phyloP scores from a whole-genome alignment of 2,329 filamentous ascomycete genomes.

The Peltaster fructicola region DNA sequence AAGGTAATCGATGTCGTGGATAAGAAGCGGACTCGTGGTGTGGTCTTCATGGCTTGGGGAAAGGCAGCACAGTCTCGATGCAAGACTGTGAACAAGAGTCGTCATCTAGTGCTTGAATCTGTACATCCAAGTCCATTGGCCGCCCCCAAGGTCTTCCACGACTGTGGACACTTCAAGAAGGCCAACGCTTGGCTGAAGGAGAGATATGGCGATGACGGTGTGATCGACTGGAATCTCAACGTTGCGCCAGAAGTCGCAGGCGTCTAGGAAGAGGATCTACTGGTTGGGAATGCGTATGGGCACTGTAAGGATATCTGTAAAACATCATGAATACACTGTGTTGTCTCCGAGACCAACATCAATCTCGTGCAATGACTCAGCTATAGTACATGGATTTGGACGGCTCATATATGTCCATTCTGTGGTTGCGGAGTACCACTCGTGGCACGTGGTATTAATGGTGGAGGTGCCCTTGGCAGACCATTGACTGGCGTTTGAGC shows the following conservation, averaged over 20 bases:
- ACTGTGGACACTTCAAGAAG: conserved; percentile 60
- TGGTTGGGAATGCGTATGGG: too few relatives aligned
- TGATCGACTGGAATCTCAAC: conserved; percentile 69
- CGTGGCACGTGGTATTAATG: conserved; percentile 1
- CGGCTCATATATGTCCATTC: too few relatives aligned
- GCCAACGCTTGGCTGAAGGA: conserved; percentile 69
- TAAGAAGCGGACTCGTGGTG: conserved; percentile 55
- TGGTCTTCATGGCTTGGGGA: conserved; percentile 94
- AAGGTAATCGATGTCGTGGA: conserved; percentile 77
- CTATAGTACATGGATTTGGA: too few relatives aligned
- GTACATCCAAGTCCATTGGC: conserved; percentile 91
- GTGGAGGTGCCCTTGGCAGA: conserved; percentile 1
- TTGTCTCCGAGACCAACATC: too few relatives aligned
- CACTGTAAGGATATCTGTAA: too few relatives aligned
- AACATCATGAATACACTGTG: too few relatives aligned
- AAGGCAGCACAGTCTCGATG: conserved; percentile 67
- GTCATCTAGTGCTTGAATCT: conserved; percentile 67
- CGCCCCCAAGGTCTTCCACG: conserved; percentile 54
- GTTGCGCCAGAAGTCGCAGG: conserved; percentile 26
- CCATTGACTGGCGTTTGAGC: conserved; percentile 16
- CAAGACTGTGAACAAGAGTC: conserved; percentile 49
- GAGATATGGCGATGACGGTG: conserved; percentile 61
- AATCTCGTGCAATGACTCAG: too few relatives aligned
- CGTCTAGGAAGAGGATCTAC: too few relatives aligned
- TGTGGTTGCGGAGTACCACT: conserved; percentile 4